Conservation (phyloP, 2,329 filamentous ascomycete genomes). For the Cordyceps cicadae region DNA sequence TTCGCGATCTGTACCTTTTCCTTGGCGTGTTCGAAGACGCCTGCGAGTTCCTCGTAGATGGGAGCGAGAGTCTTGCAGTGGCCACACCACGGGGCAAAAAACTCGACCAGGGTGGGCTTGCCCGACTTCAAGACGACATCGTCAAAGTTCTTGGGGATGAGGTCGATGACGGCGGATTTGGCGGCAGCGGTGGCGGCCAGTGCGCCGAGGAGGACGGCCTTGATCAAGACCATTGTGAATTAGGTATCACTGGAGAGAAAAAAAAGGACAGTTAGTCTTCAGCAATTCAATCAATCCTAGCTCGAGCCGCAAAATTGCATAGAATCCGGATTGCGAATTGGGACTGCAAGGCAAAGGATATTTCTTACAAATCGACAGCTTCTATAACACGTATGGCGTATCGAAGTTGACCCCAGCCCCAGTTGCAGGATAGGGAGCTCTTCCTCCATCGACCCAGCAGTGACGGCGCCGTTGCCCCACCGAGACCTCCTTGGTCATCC, state of each 20-base stretch:
- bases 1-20: conserved; percentile 81
- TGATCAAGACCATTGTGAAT: conserved; percentile 46
- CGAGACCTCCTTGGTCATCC: neutral
- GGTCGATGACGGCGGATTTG: conserved; percentile 79
- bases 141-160: conserved; percentile 88
- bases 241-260: conserved; percentile 11
- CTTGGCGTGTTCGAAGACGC: conserved; percentile 61
- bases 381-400: conserved; percentile 9
- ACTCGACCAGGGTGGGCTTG: conserved; percentile 93
- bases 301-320: neutral
- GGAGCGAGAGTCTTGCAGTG: conserved; percentile 98
- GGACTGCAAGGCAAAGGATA: neutral
- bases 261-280: neutral
- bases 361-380: conserved; percentile 7
- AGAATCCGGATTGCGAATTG: neutral
- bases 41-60: conserved; percentile 83
- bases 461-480: neutral
- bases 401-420: conserved; percentile 5
- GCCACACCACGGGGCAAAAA: conserved; percentile 98
- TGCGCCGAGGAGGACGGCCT: conserved; percentile 51
- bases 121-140: conserved; percentile 78
- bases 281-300: neutral
- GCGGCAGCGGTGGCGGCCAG: conserved; percentile 51
- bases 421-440: neutral
- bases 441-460: neutral